Evolutionary conservation across 75 land plant species (phyloP), one percentile per base, ranked within the genome.

Genomic region (Azolla pinnata): DNA sequence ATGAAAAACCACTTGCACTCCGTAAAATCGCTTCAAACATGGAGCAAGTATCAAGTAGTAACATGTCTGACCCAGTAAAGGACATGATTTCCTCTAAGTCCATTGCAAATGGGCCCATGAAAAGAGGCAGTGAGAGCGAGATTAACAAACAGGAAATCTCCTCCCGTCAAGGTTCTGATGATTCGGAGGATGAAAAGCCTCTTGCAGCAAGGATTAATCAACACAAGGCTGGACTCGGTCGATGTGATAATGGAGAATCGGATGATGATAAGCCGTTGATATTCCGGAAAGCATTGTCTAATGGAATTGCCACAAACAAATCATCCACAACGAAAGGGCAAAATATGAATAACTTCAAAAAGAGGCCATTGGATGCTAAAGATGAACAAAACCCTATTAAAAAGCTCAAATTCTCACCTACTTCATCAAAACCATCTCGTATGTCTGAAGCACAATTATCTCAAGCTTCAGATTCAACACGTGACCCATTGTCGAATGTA

Each of bases 261-360:
- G 82, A 79, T 29, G 87, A 83, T 67, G 80, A 77, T 29, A 73
- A 65, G 29, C 88, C 88, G 31, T 60, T 85, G 31, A 77, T 75
- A 63, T 30, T 40, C 14, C 18, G 59, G 28, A 5, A 24, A 27
- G 27, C n/a, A n/a, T n/a, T n/a, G n/a, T n/a, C n/a, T n/a, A n/a
- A n/a, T n/a, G n/a, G n/a, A n/a, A n/a, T 12, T 35, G 40, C 12
- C 10, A 24, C 29, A 18, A 52, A 25, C 29, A 18, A 52, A 24
- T 23, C 29, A 16, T 52, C 54, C 25, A 10, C 44, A 1, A 67
- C 53, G 40, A 26, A 50, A 42, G 12, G 51, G 27, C 19, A 52
- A 72, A 38, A 48, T 24, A 18, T 24, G 20, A 67, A 10, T 31
- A 55, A 14, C 25, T 21, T 53, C 2, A 67, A 47, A 16, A 83